These are phyloP conservation scores for Fagus crenata DNA, from an alignment of 306 rosid genomes.

Conservation along the genomic window DNA sequence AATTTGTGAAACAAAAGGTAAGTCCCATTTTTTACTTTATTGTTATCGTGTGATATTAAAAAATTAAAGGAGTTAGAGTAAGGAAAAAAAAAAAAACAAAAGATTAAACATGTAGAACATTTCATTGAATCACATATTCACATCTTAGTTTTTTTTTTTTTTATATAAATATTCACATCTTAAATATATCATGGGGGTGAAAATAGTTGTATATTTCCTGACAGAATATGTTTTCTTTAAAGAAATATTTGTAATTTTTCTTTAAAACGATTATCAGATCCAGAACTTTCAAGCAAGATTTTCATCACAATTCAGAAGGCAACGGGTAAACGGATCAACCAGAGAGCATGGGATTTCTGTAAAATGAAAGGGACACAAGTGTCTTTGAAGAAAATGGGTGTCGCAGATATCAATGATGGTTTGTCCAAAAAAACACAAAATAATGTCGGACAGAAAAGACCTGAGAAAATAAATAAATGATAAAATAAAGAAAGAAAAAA, in stretches of 20 bases:
- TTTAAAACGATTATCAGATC: no score
- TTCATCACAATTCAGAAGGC: no score
- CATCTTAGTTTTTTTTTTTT: no score
- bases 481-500: background rate
- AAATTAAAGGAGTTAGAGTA: background rate
- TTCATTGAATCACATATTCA: background rate
- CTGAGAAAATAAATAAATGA: background rate
- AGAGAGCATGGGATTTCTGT: background rate
- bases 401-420: background rate
- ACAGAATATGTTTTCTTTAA: no score
- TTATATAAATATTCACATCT: no score
- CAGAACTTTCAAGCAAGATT: no score
- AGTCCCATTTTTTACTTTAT: no score
- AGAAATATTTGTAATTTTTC: no score
- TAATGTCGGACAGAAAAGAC: slow-evolving; percentile 32
- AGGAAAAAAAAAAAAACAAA: background rate
- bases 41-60: no score
- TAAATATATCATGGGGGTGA: no score
- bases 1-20: no score
- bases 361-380: background rate
- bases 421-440: background rate
- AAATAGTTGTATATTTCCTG: no score
- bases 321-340: background rate
- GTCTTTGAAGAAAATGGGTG: slow-evolving; percentile 12
- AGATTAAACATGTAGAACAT: background rate